Evolutionary conservation across 1,139 yeast genomes (phyloP).

Genomic region (Pichia sp.): DNA sequence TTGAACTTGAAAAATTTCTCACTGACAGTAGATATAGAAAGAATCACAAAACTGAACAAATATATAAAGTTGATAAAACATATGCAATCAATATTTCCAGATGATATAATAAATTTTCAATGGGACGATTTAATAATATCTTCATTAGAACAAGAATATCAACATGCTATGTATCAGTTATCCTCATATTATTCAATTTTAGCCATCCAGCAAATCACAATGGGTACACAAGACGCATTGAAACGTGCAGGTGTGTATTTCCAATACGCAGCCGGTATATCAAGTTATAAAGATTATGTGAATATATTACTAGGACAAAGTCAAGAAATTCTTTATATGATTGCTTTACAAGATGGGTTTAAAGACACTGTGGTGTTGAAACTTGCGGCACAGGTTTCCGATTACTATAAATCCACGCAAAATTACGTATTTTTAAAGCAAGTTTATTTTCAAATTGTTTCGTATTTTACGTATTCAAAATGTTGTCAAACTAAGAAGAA

Average conservation of each 20-base stretch:
- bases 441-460: constrained; percentile 63
- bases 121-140: constrained; percentile 63
- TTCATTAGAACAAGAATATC: constrained; percentile 52
- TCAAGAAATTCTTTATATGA: constrained; percentile 80
- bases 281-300: constrained; percentile 31
- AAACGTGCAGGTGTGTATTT: constrained; percentile 59
- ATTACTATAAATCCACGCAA: constrained; percentile 45
- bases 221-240: constrained; percentile 30
- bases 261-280: constrained; percentile 69
- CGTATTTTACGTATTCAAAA: constrained; percentile 56
- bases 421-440: constrained; percentile 51
- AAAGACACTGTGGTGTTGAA: constrained; percentile 60
- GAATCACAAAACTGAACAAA: constrained; percentile 10
- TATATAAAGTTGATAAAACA: constrained; percentile 2
- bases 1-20: not conserved
- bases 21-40: not conserved
- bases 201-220: not conserved
- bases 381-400: constrained; percentile 57
- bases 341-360: constrained; percentile 51
- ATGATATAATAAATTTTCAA: constrained; percentile 45
- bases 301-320: constrained; percentile 74
- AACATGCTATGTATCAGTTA: constrained; percentile 61
- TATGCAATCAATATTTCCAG: constrained; percentile 37
- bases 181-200: constrained; percentile 47
- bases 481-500: constrained; percentile 43